Percentiles rank a stretch among this genome's conserved stretches.
These are phyloP conservation scores for Aspergillus sp. DNA, from an alignment of 2,329 filamentous ascomycete species.

Conservation along the genomic window DNA sequence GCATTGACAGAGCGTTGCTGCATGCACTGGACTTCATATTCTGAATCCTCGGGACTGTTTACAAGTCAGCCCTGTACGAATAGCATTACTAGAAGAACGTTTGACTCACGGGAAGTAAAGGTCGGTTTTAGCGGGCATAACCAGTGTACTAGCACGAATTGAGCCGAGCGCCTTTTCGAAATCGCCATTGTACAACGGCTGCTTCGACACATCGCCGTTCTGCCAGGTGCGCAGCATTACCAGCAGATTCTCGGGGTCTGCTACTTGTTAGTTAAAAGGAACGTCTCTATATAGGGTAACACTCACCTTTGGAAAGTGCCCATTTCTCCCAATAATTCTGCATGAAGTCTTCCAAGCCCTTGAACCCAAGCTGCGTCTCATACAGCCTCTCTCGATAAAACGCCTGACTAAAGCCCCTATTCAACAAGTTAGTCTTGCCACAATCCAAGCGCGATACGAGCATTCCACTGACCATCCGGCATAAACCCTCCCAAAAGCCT, in stretches of 20 bases:
- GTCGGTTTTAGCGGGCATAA: conserved; percentile 64
- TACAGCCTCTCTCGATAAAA: conserved; percentile 68
- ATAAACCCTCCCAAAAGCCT: conserved; percentile 65
- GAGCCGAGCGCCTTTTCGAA: conserved; percentile 56
- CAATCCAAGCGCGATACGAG: too few relatives aligned
- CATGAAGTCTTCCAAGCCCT: conserved; percentile 64
- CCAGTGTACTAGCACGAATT: conserved; percentile 63
- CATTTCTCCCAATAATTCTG: conserved; percentile 66
- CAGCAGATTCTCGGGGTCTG: conserved; percentile 64
- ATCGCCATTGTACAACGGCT: conserved; percentile 58
- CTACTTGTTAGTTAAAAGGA: too few relatives aligned
- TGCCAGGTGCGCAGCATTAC: conserved; percentile 75
- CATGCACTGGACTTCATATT: conserved; percentile 61
- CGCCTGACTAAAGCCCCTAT: conserved; percentile 64
- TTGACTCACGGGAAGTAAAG: conserved; percentile 62
- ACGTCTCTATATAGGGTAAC: neutral
- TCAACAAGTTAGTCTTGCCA: neutral
- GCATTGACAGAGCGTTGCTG: conserved; percentile 49
- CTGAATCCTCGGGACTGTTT: conserved; percentile 60
- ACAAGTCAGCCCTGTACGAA: neutral
- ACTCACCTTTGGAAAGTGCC: conserved; percentile 55
- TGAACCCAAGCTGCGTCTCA: conserved; percentile 54
- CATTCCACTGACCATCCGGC: conserved; percentile 57
- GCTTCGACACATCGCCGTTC: conserved; percentile 57
- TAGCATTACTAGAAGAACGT: conserved; percentile 1